Evolutionary conservation across 2,329 filamentous ascomycete species (phyloP).

Genomic region (Dothistroma pini): DNA sequence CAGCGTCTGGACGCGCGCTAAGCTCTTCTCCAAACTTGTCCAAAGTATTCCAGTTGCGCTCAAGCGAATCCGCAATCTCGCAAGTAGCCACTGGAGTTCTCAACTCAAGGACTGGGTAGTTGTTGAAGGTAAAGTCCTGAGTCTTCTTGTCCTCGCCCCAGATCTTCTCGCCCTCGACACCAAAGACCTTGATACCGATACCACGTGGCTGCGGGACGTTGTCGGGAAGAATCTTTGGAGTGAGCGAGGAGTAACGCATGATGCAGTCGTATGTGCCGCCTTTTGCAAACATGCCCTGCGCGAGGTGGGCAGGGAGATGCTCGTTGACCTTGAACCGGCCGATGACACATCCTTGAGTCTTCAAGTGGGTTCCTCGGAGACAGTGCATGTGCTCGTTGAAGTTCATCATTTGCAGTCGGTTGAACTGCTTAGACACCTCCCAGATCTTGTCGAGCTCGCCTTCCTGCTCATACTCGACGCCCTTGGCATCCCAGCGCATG

Average conservation of each 20-base stretch:
- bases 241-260: slow-evolving; percentile 38
- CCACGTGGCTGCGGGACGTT: slow-evolving; percentile 37
- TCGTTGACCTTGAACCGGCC: slow-evolving; percentile 34
- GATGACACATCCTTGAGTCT: slow-evolving; percentile 36
- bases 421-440: slow-evolving; percentile 38
- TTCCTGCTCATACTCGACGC: slow-evolving; percentile 33
- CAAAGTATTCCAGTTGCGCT: slow-evolving; percentile 35
- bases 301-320: slow-evolving; percentile 35
- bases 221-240: slow-evolving; percentile 37
- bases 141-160: slow-evolving; percentile 36
- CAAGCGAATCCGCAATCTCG: slow-evolving; percentile 35
- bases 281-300: slow-evolving; percentile 37
- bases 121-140: slow-evolving; percentile 36
- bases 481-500: slow-evolving; percentile 33
- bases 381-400: slow-evolving; percentile 39
- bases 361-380: slow-evolving; percentile 38
- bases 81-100: slow-evolving; percentile 32
- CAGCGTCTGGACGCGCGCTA: slow-evolving; percentile 28
- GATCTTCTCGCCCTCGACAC: slow-evolving; percentile 36
- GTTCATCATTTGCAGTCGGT: slow-evolving; percentile 40
- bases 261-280: slow-evolving; percentile 36
- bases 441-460: slow-evolving; percentile 37
- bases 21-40: slow-evolving; percentile 33
- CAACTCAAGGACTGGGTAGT: slow-evolving; percentile 34
- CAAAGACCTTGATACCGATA: slow-evolving; percentile 37